Base-by-base conservation (phyloP, 768 basidiomycete genomes). In the Termitomyces bulborhizus region DNA sequence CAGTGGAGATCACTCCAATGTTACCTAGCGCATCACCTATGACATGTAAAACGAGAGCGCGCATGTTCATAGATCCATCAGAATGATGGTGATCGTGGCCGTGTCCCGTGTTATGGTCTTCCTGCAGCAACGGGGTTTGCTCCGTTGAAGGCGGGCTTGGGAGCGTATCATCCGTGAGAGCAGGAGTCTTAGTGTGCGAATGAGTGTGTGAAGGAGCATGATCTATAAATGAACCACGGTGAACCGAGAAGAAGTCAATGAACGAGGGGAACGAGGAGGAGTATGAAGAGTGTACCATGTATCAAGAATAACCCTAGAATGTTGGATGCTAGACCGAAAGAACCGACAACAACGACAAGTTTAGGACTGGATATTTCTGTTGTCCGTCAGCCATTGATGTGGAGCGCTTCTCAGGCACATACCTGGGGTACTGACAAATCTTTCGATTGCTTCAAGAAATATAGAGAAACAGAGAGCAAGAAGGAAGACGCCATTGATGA, bases 1-100 rank as follows among this genome's bases (percentile, higher is more conserved):
- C 97, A 2, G 95, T 91, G 34, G 88, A 85, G 57, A 99, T 97
- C 58, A 99, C 97, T 52, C 96, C 96, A 58, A 98, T 90, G 69
- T 99, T 98, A 47, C 97, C 97, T 27, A 99, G 80, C 54, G 96
- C 96, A 74, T 98, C 96, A 34, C 96, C 96, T 44, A 99, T 69
- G 36, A 98, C 97, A 69, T 99, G 97, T 27, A 99, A 72, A 37
- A 98, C 75, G 1, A 98, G 78, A 29, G 94, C 96, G 18, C 77
- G 88, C 94, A 98, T 98, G 71, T 98, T 73, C 18, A 79, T 57
- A 46, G 78, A 80, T 58, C 81, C 67, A 62, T 82, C 13, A 29
- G 46, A 32, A 46, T 53, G 51, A 31, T 36, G 26, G 44, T 45
- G 29, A 48, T 32, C 18, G 39, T 29, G 37, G 15, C 37, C 11